Base-by-base conservation (phyloP, 2,329 filamentous ascomycete genomes). In the Dothideomycetidae sp. region DNA sequence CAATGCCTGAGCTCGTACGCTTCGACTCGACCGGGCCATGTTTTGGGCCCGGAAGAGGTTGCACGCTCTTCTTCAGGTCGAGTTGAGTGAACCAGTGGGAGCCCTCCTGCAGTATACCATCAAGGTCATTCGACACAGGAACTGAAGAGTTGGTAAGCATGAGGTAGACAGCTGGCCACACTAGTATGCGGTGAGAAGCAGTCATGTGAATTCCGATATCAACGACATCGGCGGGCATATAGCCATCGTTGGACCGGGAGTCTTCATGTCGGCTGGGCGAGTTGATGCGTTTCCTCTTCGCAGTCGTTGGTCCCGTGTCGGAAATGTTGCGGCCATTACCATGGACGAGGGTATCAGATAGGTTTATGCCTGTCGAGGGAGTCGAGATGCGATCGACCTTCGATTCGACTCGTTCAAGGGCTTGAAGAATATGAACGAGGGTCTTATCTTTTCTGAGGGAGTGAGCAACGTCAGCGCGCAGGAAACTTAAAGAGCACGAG, bases 371-470 rank as follows among this genome's bases (percentile, higher is more conserved):
- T 23, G 53, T 48, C 48, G 53, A 34, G 4, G 39, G 39, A 12
- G 29, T 35, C 1, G 42, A 36, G 4, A 57, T 44, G 26, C 49
- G 55, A 53, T 75, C 70, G 44, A 75, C 62, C 51, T 74, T 75
- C 37, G 51, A 60, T 50, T 75, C 70, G 31, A 75, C 56, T 37
- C 55, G 60, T 44, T 66, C 69, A 36, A 75, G 57, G 9, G 66
- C 61, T 33, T 74, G 69, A 18, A 75, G 57, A 37, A 76, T 75
- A 48, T 76, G 69, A 29, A 71, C 63, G 46, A 75, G 58, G 2
- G 71, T 75, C 53, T 71, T 74, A 51, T 76, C 72, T 55, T 76
- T 76, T 50, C 71, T 75, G 48, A 19, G 28, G 29, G 21, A 12
- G 15, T 28, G 12, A 21, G 28, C 12, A 12, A 17, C 23, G 12